Evolutionary conservation across 768 basidiomycete species (phyloP).

Genomic region (Calocera viscosa): DNA sequence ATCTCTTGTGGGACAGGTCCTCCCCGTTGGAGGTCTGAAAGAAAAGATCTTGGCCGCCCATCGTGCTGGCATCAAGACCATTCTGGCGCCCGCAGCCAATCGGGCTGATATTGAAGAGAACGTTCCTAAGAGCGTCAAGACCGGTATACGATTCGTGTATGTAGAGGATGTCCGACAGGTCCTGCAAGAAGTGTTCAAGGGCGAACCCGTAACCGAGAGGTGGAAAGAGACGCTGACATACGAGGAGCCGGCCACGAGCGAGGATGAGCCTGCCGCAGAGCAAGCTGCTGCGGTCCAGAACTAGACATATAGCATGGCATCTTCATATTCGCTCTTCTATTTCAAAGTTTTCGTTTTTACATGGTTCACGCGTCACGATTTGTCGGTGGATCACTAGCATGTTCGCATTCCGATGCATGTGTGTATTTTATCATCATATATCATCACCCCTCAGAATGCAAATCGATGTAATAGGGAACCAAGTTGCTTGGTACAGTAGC

Average conservation of each 20-base stretch:
- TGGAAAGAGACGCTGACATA: slow-evolving; percentile 52
- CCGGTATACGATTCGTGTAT: slow-evolving; percentile 87
- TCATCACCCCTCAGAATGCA: slow-evolving; percentile 9
- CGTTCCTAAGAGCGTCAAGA: slow-evolving; percentile 90
- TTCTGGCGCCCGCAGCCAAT: slow-evolving; percentile 76
- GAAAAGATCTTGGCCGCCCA: slow-evolving; percentile 96
- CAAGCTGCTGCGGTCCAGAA: not conserved
- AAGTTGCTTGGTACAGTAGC: not conserved
- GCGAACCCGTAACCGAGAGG: slow-evolving; percentile 42
- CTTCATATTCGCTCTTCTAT: not conserved
- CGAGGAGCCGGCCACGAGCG: slow-evolving; percentile 13
- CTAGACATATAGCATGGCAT: slow-evolving; percentile 2
- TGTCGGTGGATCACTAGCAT: slow-evolving; percentile 1
- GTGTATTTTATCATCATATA: slow-evolving; percentile 6
- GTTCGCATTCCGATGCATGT: not conserved
- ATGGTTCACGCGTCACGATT: not conserved
- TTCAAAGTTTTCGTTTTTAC: not conserved
- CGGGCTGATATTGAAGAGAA: slow-evolving; percentile 94
- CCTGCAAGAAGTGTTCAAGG: slow-evolving; percentile 71
- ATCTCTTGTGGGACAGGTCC: slow-evolving; percentile 87
- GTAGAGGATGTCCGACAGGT: slow-evolving; percentile 90
- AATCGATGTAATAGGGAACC: slow-evolving; percentile 8
- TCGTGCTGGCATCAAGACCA: slow-evolving; percentile 88
- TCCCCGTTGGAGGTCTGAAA: slow-evolving; percentile 91
- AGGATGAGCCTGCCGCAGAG: slow-evolving; percentile 2